Conservation (phyloP, 768 basidiomycete genomes). For the Lentinula aciculospora region DNA sequence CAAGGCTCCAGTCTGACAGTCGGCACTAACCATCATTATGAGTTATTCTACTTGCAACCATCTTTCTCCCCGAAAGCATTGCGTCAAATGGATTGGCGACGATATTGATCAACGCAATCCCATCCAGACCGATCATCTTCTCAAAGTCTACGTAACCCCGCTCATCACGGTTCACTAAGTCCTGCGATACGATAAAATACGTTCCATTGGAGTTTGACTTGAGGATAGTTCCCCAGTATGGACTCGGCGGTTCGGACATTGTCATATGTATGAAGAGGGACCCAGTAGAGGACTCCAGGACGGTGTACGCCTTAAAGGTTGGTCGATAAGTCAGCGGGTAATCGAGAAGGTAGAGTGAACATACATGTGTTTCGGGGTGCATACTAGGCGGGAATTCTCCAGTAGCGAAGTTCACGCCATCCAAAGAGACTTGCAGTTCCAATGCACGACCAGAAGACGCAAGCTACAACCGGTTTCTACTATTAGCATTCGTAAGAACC, state of each 20-base stretch:
- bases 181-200: slow-evolving; percentile 83
- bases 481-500: not conserved
- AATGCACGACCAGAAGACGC: slow-evolving; percentile 51
- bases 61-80: slow-evolving; percentile 61
- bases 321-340: not conserved
- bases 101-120: slow-evolving; percentile 90
- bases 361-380: slow-evolving; percentile 84
- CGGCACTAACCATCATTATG: slow-evolving; percentile 83
- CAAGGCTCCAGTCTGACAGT: not conserved
- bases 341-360: slow-evolving; percentile 19
- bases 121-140: slow-evolving; percentile 94
- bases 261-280: slow-evolving; percentile 96
- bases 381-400: slow-evolving; percentile 89
- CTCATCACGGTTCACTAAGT: slow-evolving; percentile 87
- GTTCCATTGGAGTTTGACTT: slow-evolving; percentile 99
- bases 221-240: slow-evolving; percentile 86
- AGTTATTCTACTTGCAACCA: slow-evolving; percentile 81
- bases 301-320: slow-evolving; percentile 70
- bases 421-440: slow-evolving; percentile 87
- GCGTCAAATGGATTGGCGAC: slow-evolving; percentile 82
- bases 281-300: slow-evolving; percentile 90
- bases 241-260: slow-evolving; percentile 68
- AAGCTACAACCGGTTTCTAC: slow-evolving; percentile 29
- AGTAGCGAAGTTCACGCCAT: slow-evolving; percentile 78
- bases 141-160: slow-evolving; percentile 94